Percentiles rank a stretch among this genome's conserved stretches.
Conservation (phyloP, 805 yeast species). For the Jamesozyma gamospora region DNA sequence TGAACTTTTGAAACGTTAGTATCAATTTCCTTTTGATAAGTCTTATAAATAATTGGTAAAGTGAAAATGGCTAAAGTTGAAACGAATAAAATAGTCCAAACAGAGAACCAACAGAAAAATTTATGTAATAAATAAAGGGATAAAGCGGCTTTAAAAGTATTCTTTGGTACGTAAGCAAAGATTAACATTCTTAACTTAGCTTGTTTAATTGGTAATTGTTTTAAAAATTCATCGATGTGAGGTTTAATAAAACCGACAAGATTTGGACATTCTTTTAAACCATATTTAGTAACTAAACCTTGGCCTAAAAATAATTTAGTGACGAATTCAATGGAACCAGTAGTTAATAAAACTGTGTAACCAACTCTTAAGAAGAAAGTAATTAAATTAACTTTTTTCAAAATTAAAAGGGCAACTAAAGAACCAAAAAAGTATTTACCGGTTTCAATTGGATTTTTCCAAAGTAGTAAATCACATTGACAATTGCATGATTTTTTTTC, state of each 20-base stretch:
- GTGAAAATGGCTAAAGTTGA: constrained; percentile 58
- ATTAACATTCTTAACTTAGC: constrained; percentile 43
- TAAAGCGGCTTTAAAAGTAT: constrained; percentile 66
- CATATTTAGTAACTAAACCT: constrained; percentile 72
- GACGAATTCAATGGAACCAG: constrained; percentile 69
- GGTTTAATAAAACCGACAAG: constrained; percentile 27
- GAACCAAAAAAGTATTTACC: constrained; percentile 67
- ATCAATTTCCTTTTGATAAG: constrained; percentile 70
- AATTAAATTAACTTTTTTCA: constrained; percentile 55
- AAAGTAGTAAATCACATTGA: constrained; percentile 21
- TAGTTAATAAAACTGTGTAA: constrained; percentile 46
- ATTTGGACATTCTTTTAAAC: constrained; percentile 38
- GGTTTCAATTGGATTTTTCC: constrained; percentile 48
- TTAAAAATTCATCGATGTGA: constrained; percentile 20
- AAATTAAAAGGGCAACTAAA: constrained; percentile 41
- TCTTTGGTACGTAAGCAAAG: constrained; percentile 60
- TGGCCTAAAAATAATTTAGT: constrained; percentile 64
- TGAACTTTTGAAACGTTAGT: constrained; percentile 42
- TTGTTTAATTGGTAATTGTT: constrained; percentile 42
- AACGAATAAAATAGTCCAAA: constrained; percentile 54
- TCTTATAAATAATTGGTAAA: constrained; percentile 62
- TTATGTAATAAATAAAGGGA: constrained; percentile 54
- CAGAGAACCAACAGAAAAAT: constrained; percentile 64
- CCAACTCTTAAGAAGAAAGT: constrained; percentile 51
- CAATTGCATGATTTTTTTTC: constrained; percentile 3